Evolutionary conservation across 805 yeast species (phyloP).

Genomic region (Candida boleticola): DNA sequence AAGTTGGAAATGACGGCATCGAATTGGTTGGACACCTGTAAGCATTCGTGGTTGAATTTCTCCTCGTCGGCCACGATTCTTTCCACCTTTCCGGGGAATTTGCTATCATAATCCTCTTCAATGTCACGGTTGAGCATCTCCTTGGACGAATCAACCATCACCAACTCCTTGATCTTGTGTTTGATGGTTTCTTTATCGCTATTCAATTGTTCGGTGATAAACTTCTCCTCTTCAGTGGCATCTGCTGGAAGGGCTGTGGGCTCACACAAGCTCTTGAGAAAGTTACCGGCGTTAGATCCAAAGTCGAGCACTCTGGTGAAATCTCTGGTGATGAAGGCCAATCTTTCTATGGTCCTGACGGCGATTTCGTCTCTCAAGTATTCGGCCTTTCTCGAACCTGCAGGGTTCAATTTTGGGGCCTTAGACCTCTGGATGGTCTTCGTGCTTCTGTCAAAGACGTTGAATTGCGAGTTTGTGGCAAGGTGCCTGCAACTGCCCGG

Average conservation of each 20-base stretch:
- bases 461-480: conserved; percentile 22
- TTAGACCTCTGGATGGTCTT: conserved; percentile 60
- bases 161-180: conserved; percentile 49
- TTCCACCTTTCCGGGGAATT: conserved; percentile 42
- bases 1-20: conserved; percentile 75
- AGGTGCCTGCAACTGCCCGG: too few species aligned
- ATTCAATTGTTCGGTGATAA: conserved; percentile 38
- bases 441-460: conserved; percentile 57
- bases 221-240: conserved; percentile 33
- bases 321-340: conserved; percentile 67
- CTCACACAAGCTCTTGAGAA: conserved; percentile 41
- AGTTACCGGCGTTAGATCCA: conserved; percentile 72
- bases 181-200: conserved; percentile 55
- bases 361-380: conserved; percentile 77
- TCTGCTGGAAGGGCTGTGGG: conserved; percentile 23
- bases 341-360: conserved; percentile 65
- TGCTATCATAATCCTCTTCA: conserved; percentile 36
- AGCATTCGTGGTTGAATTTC: conserved; percentile 40
- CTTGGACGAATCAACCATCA: conserved; percentile 66
- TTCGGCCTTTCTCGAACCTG: conserved; percentile 55
- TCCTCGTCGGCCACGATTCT: conserved; percentile 72
- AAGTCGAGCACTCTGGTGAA: conserved; percentile 64
- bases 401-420: conserved; percentile 45
- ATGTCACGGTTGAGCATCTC: conserved; percentile 53
- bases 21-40: conserved; percentile 40